Conservation (phyloP, 805 yeast species). For the Dipodascopsis tothii region DNA sequence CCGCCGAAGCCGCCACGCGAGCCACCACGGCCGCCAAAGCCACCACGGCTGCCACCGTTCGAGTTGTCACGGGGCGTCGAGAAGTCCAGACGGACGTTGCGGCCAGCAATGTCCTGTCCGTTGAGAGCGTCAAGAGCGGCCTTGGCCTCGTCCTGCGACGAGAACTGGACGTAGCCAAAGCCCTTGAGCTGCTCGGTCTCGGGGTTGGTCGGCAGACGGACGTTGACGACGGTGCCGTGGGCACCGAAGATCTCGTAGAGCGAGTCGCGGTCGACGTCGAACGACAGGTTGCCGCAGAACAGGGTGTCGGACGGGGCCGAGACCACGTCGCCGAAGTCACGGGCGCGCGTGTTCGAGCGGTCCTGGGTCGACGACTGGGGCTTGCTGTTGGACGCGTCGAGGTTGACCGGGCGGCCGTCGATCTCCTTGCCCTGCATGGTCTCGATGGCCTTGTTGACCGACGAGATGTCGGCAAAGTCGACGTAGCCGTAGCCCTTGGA, state of each 20-base stretch:
- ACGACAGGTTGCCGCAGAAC: slow-evolving; percentile 92
- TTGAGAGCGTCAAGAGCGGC: slow-evolving; percentile 78
- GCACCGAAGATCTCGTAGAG: slow-evolving; percentile 66
- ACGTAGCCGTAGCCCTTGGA: slow-evolving; percentile 94
- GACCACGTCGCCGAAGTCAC: slow-evolving; percentile 80
- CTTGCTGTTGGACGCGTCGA: slow-evolving; percentile 82
- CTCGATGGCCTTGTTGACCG: slow-evolving; percentile 78
- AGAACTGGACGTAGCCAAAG: slow-evolving; percentile 93
- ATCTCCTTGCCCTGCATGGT: slow-evolving; percentile 88
- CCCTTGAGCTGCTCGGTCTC: slow-evolving; percentile 99
- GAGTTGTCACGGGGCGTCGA: slow-evolving; percentile 75
- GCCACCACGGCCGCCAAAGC: slow-evolving; percentile 23
- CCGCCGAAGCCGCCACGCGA: slow-evolving; percentile 38
- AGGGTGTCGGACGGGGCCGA: slow-evolving; percentile 92
- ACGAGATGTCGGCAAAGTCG: slow-evolving; percentile 70
- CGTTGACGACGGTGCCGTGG: slow-evolving; percentile 76
- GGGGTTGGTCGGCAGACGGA: slow-evolving; percentile 95
- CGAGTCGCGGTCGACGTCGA: slow-evolving; percentile 75
- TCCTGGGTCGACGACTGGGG: slow-evolving; percentile 48
- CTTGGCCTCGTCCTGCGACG: slow-evolving; percentile 80
- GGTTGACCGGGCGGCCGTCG: slow-evolving; percentile 93
- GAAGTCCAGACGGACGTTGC: slow-evolving; percentile 91
- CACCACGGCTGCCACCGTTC: slow-evolving; percentile 37
- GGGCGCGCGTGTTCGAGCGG: slow-evolving; percentile 69
- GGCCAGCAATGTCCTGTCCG: slow-evolving; percentile 82